Evolutionary conservation across 805 yeast genomes (phyloP).

Genomic region (Metschnikowia anglica): DNA sequence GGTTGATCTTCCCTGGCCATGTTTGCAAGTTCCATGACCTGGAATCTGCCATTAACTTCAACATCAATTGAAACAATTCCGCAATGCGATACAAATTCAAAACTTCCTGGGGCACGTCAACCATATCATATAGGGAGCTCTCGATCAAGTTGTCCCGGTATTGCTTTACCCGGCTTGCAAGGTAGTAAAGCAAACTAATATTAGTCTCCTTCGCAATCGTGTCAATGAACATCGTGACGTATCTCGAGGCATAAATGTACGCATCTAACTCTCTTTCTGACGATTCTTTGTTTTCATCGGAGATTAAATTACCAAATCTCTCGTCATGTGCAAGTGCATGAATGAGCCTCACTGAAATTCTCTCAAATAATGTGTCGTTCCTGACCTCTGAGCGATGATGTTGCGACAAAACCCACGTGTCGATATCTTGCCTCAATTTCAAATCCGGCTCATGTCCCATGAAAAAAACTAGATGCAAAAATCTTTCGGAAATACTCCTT

Average conservation of each 20-base stretch:
- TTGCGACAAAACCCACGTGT: constrained; percentile 72
- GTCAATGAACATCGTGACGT: constrained; percentile 58
- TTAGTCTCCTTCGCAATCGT: constrained; percentile 64
- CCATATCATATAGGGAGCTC: constrained; percentile 27
- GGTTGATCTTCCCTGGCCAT: constrained; percentile 75
- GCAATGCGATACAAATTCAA: constrained; percentile 61
- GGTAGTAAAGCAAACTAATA: constrained; percentile 68
- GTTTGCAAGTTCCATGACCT: constrained; percentile 71
- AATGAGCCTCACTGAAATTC: constrained; percentile 62
- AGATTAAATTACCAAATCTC: constrained; percentile 50
- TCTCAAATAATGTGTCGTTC: constrained; percentile 56
- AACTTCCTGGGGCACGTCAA: constrained; percentile 24
- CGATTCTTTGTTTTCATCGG: constrained; percentile 20
- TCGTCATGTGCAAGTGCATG: constrained; percentile 75
- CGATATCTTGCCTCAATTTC: constrained; percentile 47
- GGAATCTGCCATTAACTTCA: constrained; percentile 55
- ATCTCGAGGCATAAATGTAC: constrained; percentile 54
- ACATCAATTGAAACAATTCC: constrained; percentile 67
- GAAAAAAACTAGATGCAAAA: constrained; percentile 66
- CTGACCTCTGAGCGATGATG: constrained; percentile 37
- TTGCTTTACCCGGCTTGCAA: constrained; percentile 77
- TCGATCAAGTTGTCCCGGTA: constrained; percentile 57
- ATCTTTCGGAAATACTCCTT: constrained; percentile 60
- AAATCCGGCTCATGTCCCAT: constrained; percentile 72
- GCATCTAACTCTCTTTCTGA: constrained; percentile 36